A percentile compares a stretch with the other conserved stretches of the same genome.
Evolutionary conservation across 1,284 basidiomycete species (phyloP).

Genomic region (Trichosporon sp.): DNA sequence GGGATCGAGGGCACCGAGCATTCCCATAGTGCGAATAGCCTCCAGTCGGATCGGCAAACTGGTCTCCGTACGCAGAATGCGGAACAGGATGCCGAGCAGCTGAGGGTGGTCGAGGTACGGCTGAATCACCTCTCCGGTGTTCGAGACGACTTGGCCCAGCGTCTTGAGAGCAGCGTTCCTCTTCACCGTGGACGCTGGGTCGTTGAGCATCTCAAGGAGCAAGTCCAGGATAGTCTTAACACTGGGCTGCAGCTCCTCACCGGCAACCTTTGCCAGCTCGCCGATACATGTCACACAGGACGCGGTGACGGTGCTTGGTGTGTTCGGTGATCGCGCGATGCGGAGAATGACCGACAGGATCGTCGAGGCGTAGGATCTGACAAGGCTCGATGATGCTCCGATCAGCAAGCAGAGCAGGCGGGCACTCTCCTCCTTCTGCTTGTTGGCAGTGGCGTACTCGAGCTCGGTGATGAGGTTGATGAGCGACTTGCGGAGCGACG

Average conservation of each 20-base stretch:
- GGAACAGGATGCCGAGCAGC: slow-evolving; percentile 77
- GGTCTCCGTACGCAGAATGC: slow-evolving; percentile 80
- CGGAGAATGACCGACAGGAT: slow-evolving; percentile 85
- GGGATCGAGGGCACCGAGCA: slow-evolving; percentile 95
- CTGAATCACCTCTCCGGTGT: slow-evolving; percentile 88
- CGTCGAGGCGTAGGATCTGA: slow-evolving; percentile 95
- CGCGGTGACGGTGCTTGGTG: slow-evolving; percentile 81
- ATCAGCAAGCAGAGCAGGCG: slow-evolving; percentile 79
- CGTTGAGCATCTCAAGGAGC: slow-evolving; percentile 79
- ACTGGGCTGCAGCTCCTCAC: slow-evolving; percentile 79
- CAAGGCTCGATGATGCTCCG: slow-evolving; percentile 83
- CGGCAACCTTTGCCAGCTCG: slow-evolving; percentile 87
- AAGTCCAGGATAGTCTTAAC: slow-evolving; percentile 84
- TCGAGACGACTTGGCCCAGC: slow-evolving; percentile 90
- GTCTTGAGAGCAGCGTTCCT: slow-evolving; percentile 92
- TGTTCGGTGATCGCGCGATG: slow-evolving; percentile 70
- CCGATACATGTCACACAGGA: slow-evolving; percentile 92
- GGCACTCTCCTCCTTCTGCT: slow-evolving; percentile 81
- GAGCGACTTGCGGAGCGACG: slow-evolving; percentile 87
- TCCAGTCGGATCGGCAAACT: slow-evolving; percentile 74
- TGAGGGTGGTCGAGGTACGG: slow-evolving; percentile 89
- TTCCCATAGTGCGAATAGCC: slow-evolving; percentile 86
- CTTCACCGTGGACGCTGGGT: slow-evolving; percentile 68
- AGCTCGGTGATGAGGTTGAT: slow-evolving; percentile 96
- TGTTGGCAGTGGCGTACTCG: slow-evolving; percentile 89